Percentiles rank a stretch among this genome's conserved stretches.
Conservation (phyloP, 2,329 filamentous ascomycete genomes). For the Bertia moriformis region DNA sequence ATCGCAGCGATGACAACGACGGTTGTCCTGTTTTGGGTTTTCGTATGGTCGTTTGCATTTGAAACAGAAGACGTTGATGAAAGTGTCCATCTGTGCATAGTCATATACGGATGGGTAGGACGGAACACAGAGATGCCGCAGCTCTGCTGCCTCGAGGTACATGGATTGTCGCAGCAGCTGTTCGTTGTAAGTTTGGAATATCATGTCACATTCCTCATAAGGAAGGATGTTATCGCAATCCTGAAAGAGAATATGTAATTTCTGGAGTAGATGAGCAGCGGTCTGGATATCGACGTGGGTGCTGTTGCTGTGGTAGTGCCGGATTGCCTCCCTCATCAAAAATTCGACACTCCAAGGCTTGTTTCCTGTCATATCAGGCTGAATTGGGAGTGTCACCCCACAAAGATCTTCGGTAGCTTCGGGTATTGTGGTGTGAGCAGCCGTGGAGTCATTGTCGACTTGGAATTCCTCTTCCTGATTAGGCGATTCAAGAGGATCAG, state of each 20-base stretch:
- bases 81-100: slow-evolving; percentile 35
- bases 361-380: slow-evolving; percentile 9
- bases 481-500: slow-evolving; percentile 10
- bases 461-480: slow-evolving; percentile 2
- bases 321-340: slow-evolving; percentile 20
- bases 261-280: slow-evolving; percentile 22
- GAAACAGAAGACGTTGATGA: slow-evolving; percentile 36
- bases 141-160: slow-evolving; percentile 30
- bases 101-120: slow-evolving; percentile 40
- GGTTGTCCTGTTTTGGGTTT: slow-evolving; percentile 28
- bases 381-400: slow-evolving; percentile 14
- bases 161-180: slow-evolving; percentile 18
- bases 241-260: slow-evolving; percentile 19
- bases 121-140: slow-evolving; percentile 39
- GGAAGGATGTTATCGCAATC: slow-evolving; percentile 18
- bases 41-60: slow-evolving; percentile 39
- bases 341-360: slow-evolving; percentile 22
- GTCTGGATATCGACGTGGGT: slow-evolving; percentile 20
- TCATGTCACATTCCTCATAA: neutral
- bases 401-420: slow-evolving; percentile 6
- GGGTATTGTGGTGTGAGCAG: neutral
- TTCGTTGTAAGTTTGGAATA: neutral
- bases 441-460: neutral
- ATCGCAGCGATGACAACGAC: slow-evolving; percentile 32
- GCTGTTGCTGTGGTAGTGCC: slow-evolving; percentile 18